These are phyloP conservation scores for Penicillium sclerotiorum DNA, from an alignment of 2,329 filamentous ascomycete genomes.

Conservation along the genomic window DNA sequence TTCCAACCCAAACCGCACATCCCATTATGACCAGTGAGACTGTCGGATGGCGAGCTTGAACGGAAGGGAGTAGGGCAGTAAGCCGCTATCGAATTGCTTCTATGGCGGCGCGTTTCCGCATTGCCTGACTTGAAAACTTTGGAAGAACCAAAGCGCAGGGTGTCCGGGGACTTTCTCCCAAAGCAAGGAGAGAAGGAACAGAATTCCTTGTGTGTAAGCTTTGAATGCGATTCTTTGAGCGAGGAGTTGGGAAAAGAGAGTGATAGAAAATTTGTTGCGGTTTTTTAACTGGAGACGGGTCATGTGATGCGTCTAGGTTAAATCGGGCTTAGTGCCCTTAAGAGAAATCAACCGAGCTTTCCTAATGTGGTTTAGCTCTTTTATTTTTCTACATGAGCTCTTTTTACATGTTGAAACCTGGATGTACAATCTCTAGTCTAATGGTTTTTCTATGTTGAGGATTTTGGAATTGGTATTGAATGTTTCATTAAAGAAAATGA, in stretches of 20 bases:
- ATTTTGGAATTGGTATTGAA: no score
- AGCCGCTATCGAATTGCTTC: constrained; percentile 87
- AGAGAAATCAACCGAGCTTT: neutral
- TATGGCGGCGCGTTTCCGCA: constrained; percentile 99
- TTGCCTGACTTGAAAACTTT: constrained; percentile 49
- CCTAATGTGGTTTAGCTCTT: neutral
- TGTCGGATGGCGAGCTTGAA: constrained; percentile 57
- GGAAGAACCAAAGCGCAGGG: constrained; percentile 49
- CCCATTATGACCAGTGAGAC: constrained; percentile 41
- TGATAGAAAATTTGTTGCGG: constrained; percentile 24
- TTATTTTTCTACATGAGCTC: no score
- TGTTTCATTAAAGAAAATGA: neutral
- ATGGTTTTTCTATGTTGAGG: no score
- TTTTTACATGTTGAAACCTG: no score
- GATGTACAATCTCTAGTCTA: no score
- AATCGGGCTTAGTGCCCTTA: constrained; percentile 11
- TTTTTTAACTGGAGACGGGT: constrained; percentile 25
- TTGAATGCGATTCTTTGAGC: constrained; percentile 99
- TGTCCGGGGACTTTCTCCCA: constrained; percentile 99
- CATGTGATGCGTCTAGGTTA: constrained; percentile 27
- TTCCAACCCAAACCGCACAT: constrained; percentile 35
- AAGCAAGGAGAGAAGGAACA: constrained; percentile 63
- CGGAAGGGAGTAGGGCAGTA: constrained; percentile 59
- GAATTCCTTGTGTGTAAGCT: constrained; percentile 83
- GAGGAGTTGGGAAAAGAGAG: constrained; percentile 71